Evolutionary conservation across 345 rosid species (phyloP).

Genomic region (Euclidium syriacum): DNA sequence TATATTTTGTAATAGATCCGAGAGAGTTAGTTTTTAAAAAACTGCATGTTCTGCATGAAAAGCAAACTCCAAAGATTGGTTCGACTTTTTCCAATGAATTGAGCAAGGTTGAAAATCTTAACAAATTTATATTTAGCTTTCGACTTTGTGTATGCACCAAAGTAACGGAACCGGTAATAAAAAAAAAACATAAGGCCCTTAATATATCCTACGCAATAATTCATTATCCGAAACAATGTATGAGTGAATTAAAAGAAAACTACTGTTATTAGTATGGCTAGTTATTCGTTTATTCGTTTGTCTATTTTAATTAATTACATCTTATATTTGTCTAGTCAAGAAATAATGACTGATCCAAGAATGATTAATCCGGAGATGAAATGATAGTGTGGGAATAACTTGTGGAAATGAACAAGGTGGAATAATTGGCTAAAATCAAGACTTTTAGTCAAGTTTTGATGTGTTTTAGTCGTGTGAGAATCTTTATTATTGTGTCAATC

Average conservation of each 20-base stretch:
- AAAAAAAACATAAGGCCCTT: neutral
- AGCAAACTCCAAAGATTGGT: no score
- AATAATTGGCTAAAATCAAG: slow-evolving; percentile 25
- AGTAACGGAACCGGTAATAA: neutral
- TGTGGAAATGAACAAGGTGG: slow-evolving; percentile 17
- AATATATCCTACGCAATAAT: neutral
- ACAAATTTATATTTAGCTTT: no score
- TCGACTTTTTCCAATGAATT: no score
- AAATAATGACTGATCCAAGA: neutral
- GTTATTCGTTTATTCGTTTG: slow-evolving; percentile 10
- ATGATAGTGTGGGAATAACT: slow-evolving; percentile 31
- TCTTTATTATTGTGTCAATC: slow-evolving; percentile 17
- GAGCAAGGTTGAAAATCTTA: no score
- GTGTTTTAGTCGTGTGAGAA: slow-evolving; percentile 30
- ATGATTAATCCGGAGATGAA: slow-evolving; percentile 4
- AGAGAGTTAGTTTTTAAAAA: no score
- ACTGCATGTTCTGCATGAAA: no score
- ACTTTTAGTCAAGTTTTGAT: slow-evolving; percentile 22
- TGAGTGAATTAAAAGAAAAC: slow-evolving; percentile 13
- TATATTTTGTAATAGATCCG: no score
- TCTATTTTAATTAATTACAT: slow-evolving; percentile 1
- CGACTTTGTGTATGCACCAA: no score
- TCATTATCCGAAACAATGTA: neutral
- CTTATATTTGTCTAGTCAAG: neutral
- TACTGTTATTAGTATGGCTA: slow-evolving; percentile 4